A percentile compares a stretch with the other conserved stretches of the same genome.
Evolutionary conservation across 768 basidiomycete genomes (phyloP).

Genomic region (Pulveroboletus sp.): DNA sequence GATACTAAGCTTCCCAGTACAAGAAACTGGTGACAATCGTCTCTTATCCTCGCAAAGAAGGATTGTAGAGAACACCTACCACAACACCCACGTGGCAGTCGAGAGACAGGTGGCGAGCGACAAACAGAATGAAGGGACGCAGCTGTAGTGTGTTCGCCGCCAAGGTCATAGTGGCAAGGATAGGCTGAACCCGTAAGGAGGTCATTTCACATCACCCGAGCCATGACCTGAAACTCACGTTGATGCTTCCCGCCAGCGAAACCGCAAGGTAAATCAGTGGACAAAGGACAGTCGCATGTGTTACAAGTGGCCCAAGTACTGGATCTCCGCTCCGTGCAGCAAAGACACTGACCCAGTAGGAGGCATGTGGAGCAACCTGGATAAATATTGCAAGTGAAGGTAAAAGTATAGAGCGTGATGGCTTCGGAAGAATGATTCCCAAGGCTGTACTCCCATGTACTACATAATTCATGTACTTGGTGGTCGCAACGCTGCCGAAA

Average conservation of each 20-base stretch:
- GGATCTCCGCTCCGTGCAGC: constrained; percentile 53
- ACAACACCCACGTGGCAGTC: constrained; percentile 18
- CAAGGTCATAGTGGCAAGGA: constrained; percentile 22
- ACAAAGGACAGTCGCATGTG: constrained; percentile 53
- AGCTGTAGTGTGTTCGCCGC: constrained; percentile 27
- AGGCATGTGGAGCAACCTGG: constrained; percentile 53
- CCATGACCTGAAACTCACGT: constrained; percentile 31
- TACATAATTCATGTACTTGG: constrained; percentile 42
- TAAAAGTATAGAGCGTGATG: constrained; percentile 24
- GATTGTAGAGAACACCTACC: constrained; percentile 12
- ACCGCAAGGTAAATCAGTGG: constrained; percentile 54
- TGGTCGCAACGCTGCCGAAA: constrained; percentile 59
- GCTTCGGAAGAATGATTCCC: constrained; percentile 29
- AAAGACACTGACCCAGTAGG: constrained; percentile 61
- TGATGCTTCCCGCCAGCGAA: constrained; percentile 40
- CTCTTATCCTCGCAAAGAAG: constrained; percentile 2
- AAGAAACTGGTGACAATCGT: constrained; percentile 18
- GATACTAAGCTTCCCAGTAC: constrained; percentile 17
- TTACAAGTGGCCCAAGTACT: constrained; percentile 52
- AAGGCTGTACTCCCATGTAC: constrained; percentile 36
- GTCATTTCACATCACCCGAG: background rate
- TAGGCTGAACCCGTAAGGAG: constrained; percentile 10
- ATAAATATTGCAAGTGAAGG: constrained; percentile 39
- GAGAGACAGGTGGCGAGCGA: constrained; percentile 15
- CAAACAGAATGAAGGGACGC: constrained; percentile 19